Base-by-base conservation (phyloP, 352 stramenopile species). In the Pseudoperonospora humuli region DNA sequence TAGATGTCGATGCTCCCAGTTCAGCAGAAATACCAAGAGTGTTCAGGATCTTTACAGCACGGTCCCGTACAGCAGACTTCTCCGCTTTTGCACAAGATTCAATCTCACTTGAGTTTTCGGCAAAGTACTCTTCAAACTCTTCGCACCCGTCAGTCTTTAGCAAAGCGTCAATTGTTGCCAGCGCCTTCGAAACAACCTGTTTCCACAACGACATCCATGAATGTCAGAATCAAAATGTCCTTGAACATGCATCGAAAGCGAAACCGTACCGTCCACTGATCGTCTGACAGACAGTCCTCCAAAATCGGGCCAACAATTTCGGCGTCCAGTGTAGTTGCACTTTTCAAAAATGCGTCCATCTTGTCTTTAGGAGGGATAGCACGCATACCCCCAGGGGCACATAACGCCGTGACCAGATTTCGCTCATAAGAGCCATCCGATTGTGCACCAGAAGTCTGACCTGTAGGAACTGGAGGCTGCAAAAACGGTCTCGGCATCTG, bases 281-380 rank as follows among this genome's bases (percentile, higher is more conserved):
- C 75, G 36, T 97, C 87, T 37, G 88, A 89, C 13, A 98, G 72
- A 33, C 79, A 94, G 62, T 98, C 93, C 55, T 97, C 77, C 5
- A 98, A 59, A 48, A 93, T 96, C 0, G 90, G 93, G 24, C 93
- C 95, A 24, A 98, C 82, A 28, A 96, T 83, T 50, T 98, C 93
- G 0, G 90, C 65, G 51, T 98, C 91, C 13, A 98, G 67, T 18
- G 82, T 96, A 50, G 92, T 58, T 4, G 95, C 79, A 14, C 79
- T 86, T 53, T 92, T 83, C 38, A 95, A 63, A 59, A 97, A 98
- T 20, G 78, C 75, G 23, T 89, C 84, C 31, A 98, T 74, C 64
- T 97, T 97, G 48, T 98, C 90, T 45, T 89, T 90, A 15, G 93
- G 93, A 29, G 93, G 93, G 15, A 97, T 87, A 24, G 93, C 85